These are phyloP conservation scores for Torulaspora microellipsoides DNA, from an alignment of 805 yeast genomes.

Conservation along the genomic window DNA sequence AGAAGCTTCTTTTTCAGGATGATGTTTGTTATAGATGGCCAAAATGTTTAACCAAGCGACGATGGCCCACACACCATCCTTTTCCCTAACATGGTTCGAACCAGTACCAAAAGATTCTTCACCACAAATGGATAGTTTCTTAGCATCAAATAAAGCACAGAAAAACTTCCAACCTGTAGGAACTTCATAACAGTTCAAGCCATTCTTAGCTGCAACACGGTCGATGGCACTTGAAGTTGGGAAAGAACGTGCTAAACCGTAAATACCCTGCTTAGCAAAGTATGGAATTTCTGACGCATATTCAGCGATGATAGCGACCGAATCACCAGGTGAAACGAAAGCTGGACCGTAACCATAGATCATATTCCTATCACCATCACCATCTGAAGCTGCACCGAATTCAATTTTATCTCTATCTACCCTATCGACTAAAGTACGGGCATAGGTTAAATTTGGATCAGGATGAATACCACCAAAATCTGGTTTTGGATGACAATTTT, in stretches of 20 bases:
- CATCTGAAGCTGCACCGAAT: conserved; percentile 98
- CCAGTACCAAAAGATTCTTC: conserved; percentile 99
- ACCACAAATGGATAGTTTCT: conserved; percentile 92
- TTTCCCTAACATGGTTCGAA: conserved; percentile 93
- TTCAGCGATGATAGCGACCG: conserved; percentile 95
- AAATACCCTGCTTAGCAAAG: conserved; percentile 75
- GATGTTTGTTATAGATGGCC: conserved; percentile 68
- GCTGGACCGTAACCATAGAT: conserved; percentile 86
- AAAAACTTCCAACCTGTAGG: conserved; percentile 99
- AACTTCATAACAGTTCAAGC: conserved; percentile 79
- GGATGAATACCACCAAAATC: conserved; percentile 98
- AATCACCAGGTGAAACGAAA: conserved; percentile 97
- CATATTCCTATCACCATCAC: conserved; percentile 99
- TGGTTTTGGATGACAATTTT: conserved; percentile 72
- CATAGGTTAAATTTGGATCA: conserved; percentile 95
- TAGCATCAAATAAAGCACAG: conserved; percentile 91
- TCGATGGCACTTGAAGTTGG: conserved; percentile 96
- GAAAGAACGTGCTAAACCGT: conserved; percentile 95
- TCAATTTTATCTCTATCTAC: conserved; percentile 82
- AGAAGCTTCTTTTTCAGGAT: conserved; percentile 57
- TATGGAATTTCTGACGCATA: conserved; percentile 91
- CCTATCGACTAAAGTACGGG: conserved; percentile 73
- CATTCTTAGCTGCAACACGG: conserved; percentile 75
- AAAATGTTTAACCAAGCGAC: conserved; percentile 95
- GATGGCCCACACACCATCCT: conserved; percentile 97